Conservation (phyloP, 2,329 filamentous ascomycete species). For the Exophiala bonariae region DNA sequence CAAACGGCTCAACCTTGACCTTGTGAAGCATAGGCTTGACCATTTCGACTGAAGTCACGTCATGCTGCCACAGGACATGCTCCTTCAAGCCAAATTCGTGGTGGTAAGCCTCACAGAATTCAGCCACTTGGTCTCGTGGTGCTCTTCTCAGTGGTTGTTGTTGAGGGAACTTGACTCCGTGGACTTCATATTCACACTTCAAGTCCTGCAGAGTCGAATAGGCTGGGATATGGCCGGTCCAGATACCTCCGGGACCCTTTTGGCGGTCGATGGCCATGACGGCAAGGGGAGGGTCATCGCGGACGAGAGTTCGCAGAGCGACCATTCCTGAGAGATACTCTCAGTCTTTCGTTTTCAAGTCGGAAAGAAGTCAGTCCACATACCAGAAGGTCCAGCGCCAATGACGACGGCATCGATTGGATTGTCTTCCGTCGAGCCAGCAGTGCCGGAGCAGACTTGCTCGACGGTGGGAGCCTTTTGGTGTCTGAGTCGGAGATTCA, state of each 20-base stretch:
- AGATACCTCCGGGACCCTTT: slow-evolving; percentile 5
- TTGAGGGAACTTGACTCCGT: slow-evolving; percentile 5
- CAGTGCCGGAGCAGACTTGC: slow-evolving; percentile 6
- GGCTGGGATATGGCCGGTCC: slow-evolving; percentile 9
- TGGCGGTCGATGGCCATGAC: slow-evolving; percentile 8
- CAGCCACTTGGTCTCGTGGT: slow-evolving; percentile 7
- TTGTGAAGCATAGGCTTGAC: slow-evolving; percentile 11
- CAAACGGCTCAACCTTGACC: slow-evolving; percentile 7
- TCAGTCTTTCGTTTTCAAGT: not conserved
- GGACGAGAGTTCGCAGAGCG: slow-evolving; percentile 1
- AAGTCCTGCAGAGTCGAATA: slow-evolving; percentile 11
- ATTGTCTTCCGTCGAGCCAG: slow-evolving; percentile 5
- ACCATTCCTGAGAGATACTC: slow-evolving; percentile 1
- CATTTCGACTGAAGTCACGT: slow-evolving; percentile 12
- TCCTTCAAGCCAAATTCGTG: slow-evolving; percentile 3
- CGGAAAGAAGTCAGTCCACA: not conserved
- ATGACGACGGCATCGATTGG: slow-evolving; percentile 9
- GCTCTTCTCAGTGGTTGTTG: slow-evolving; percentile 1
- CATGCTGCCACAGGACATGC: slow-evolving; percentile 11
- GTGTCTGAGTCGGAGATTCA: not conserved
- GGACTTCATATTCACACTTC: slow-evolving; percentile 8
- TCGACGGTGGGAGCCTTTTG: slow-evolving; percentile 7
- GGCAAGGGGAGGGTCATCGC: slow-evolving; percentile 2
- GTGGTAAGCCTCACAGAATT: slow-evolving; percentile 8
- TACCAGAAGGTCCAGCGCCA: slow-evolving; percentile 7